A percentile compares a stretch with the other conserved stretches of the same genome.
Conservation (phyloP, 805 yeast genomes). For the Candida insectalens region DNA sequence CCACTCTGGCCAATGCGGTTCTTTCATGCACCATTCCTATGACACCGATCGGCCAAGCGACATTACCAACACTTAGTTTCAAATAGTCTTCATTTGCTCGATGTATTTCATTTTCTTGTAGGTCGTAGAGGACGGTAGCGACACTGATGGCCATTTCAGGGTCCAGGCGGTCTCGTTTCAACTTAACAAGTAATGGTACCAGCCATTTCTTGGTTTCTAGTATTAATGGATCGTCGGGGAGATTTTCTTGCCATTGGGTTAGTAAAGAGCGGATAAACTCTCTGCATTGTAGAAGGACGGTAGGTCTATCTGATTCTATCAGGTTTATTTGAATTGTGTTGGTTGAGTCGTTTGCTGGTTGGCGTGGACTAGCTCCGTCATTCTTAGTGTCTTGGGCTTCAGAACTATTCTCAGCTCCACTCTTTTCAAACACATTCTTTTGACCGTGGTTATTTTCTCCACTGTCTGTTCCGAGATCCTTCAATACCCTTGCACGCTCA, state of each 20-base stretch:
- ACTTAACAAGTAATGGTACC: slow-evolving; percentile 41
- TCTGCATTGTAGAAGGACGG: slow-evolving; percentile 32
- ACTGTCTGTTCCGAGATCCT: background rate
- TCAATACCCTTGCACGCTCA: slow-evolving; percentile 1
- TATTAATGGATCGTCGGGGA: slow-evolving; percentile 9
- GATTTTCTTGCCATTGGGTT: slow-evolving; percentile 26
- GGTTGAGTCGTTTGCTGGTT: background rate
- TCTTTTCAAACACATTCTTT: background rate
- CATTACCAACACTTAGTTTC: slow-evolving; percentile 74
- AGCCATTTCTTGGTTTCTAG: slow-evolving; percentile 41
- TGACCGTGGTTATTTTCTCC: background rate
- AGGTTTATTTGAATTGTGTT: slow-evolving; percentile 1
- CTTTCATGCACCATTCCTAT: slow-evolving; percentile 69
- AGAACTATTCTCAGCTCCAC: background rate
- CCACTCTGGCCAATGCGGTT: slow-evolving; percentile 48
- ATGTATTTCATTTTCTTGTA: slow-evolving; percentile 44
- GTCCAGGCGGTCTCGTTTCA: slow-evolving; percentile 34
- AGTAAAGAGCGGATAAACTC: slow-evolving; percentile 37
- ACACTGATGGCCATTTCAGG: slow-evolving; percentile 40
- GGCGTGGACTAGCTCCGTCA: background rate
- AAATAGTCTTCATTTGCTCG: slow-evolving; percentile 62
- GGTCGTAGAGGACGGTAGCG: slow-evolving; percentile 45
- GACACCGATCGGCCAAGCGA: slow-evolving; percentile 91
- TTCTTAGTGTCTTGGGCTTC: background rate
- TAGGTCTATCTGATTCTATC: slow-evolving; percentile 12